Conservation (phyloP, 305 asterid genomes). For the Fraxinus greggii region DNA sequence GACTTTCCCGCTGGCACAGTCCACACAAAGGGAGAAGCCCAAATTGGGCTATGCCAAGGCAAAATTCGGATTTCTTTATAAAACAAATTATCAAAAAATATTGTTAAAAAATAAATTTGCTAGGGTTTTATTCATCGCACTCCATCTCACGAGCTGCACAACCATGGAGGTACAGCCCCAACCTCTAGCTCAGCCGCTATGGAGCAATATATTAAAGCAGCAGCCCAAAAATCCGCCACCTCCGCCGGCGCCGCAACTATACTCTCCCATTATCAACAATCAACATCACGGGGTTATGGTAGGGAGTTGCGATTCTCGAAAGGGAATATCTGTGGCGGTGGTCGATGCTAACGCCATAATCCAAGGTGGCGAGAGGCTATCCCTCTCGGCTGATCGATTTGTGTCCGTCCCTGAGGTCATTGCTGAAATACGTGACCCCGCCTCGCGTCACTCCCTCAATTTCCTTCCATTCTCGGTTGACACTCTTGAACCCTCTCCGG, state of each 20-base stretch:
- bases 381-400: slow-evolving; percentile 71
- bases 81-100: no score
- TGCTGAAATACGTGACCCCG: slow-evolving; percentile 76
- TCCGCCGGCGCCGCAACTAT: slow-evolving; percentile 12
- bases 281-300: slow-evolving; percentile 37
- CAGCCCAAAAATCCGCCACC: slow-evolving; percentile 9
- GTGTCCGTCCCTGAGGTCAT: slow-evolving; percentile 83
- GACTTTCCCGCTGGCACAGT: neutral
- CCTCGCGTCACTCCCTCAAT: slow-evolving; percentile 81
- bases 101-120: neutral
- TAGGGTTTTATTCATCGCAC: slow-evolving; percentile 40
- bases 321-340: slow-evolving; percentile 84
- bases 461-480: slow-evolving; percentile 79
- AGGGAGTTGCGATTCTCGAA: slow-evolving; percentile 70
- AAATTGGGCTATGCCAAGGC: neutral
- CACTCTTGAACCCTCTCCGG: slow-evolving; percentile 76
- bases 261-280: neutral
- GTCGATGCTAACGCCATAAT: slow-evolving; percentile 96
- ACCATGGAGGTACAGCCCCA: slow-evolving; percentile 54
- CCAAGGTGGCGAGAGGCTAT: slow-evolving; percentile 66
- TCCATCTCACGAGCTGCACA: slow-evolving; percentile 8
- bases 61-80: neutral
- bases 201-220: slow-evolving; percentile 65
- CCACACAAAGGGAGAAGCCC: neutral
- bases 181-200: slow-evolving; percentile 46